Conservation (phyloP, 1,284 basidiomycete species). For the Pseudozyma sp. region DNA sequence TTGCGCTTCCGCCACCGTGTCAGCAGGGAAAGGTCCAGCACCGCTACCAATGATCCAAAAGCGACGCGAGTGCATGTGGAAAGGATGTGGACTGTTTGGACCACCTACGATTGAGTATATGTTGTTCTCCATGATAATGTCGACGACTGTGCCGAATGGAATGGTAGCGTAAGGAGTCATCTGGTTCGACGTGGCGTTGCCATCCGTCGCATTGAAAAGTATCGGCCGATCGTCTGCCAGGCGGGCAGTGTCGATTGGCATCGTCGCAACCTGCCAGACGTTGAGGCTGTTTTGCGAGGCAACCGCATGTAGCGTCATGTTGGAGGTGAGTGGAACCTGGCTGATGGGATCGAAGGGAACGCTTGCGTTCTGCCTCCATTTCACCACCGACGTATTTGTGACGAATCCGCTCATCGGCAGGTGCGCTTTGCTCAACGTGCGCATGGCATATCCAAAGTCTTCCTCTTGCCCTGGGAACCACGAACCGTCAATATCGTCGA, state of each 20-base stretch:
- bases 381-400: slow-evolving; percentile 24
- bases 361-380: slow-evolving; percentile 42
- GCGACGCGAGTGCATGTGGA: slow-evolving; percentile 51
- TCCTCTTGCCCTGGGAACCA: slow-evolving; percentile 32
- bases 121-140: slow-evolving; percentile 54
- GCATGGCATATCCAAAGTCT: slow-evolving; percentile 35
- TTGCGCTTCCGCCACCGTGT: slow-evolving; percentile 40
- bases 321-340: slow-evolving; percentile 24
- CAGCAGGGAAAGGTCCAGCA: slow-evolving; percentile 35
- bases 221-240: slow-evolving; percentile 45
- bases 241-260: slow-evolving; percentile 44
- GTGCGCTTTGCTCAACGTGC: slow-evolving; percentile 18
- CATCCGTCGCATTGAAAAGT: slow-evolving; percentile 48
- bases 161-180: slow-evolving; percentile 42
- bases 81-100: slow-evolving; percentile 52
- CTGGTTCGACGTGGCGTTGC: slow-evolving; percentile 24
- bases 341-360: slow-evolving; percentile 37
- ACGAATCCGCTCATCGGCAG: slow-evolving; percentile 42
- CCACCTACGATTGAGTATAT: slow-evolving; percentile 52
- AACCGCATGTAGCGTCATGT: slow-evolving; percentile 52
- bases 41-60: slow-evolving; percentile 54
- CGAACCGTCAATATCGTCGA: slow-evolving; percentile 24
- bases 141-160: slow-evolving; percentile 45
- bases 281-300: slow-evolving; percentile 54
- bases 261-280: slow-evolving; percentile 51